Evolutionary conservation across 2,329 filamentous ascomycete species (phyloP).

Genomic region (Immersiporthe knoxdaviesiana): DNA sequence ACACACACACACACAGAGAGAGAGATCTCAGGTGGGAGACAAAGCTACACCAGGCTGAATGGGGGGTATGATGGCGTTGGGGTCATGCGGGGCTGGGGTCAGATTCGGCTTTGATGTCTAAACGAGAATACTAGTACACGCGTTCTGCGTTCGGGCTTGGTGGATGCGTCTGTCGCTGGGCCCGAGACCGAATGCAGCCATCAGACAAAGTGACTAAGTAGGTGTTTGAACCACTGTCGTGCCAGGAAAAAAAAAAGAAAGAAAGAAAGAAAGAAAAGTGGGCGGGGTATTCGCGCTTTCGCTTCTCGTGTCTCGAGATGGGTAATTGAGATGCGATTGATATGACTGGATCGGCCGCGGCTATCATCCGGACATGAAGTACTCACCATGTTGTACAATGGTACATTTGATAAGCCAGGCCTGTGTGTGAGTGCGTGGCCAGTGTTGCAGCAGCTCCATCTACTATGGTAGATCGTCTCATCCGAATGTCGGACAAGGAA

Average conservation of each 20-base stretch:
- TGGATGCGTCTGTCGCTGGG: not conserved
- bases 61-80: not conserved
- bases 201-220: not conserved
- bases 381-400: not conserved
- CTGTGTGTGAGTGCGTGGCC: not conserved
- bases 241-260: not conserved
- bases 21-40: not conserved
- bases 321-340: not conserved
- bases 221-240: not conserved
- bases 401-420: too few relatives aligned
- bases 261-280: not conserved
- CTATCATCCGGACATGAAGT: not conserved
- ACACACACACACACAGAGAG: too few relatives aligned
- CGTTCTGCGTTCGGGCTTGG: not conserved
- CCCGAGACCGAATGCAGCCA: constrained; percentile 1
- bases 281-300: constrained; percentile 7
- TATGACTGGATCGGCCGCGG: not conserved
- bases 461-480: not conserved
- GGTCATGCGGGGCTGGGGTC: not conserved
- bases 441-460: not conserved
- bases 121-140: not conserved
- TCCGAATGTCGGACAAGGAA: not conserved
- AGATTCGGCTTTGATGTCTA: not conserved
- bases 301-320: constrained; percentile 15
- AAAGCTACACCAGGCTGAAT: not conserved